Base-by-base conservation (phyloP, 148 eudicot genomes). In the Camellia japonica region DNA sequence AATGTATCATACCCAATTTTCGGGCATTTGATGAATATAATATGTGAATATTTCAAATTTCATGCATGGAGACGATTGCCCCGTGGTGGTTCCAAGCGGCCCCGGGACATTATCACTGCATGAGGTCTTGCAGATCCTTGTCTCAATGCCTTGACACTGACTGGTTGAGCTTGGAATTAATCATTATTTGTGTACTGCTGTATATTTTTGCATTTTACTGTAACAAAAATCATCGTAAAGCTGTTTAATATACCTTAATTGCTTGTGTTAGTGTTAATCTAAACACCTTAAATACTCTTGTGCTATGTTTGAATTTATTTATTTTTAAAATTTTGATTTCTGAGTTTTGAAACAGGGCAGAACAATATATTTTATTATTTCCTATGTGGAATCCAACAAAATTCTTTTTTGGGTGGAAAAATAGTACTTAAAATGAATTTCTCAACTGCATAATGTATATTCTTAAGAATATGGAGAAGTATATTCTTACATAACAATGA, bases 1-100 rank as follows among this genome's bases (percentile, higher is more conserved):
- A 67, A 41, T 68, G 80, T 69, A 75, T 71, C 67, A 64, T 75
- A 79, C 78, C 71, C 56, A 19, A 19, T 73, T 80, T 80, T 58
- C 3, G 20, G 78, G 78, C 62, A 46, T 47, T 73, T 20, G 84
- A 52, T 16, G 38, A 82, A 78, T 52, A 43, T 41, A 20, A 44
- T n/a, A 81, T 81, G 13, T 46, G 14, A 8, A 30, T 30, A 30
- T 6, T 51, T n/a, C 67, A 11, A 9, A 38, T 46, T 47, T 19
- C 60, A 44, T 55, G 42, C 60, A 56, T 74, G 12, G 6, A 54
- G 47, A 62, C 8, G 2, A 20, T 38, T 2, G 63, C 76, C 12
- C 2, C 20, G 47, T 2, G 30, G 42, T 23, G 43, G 71, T 65
- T 49, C 46, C 12, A 6, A 7, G 61, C 66, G 49, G 80, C 30